These are phyloP conservation scores for Spatholobus suberectus DNA, from an alignment of 306 rosid genomes.

Conservation along the genomic window DNA sequence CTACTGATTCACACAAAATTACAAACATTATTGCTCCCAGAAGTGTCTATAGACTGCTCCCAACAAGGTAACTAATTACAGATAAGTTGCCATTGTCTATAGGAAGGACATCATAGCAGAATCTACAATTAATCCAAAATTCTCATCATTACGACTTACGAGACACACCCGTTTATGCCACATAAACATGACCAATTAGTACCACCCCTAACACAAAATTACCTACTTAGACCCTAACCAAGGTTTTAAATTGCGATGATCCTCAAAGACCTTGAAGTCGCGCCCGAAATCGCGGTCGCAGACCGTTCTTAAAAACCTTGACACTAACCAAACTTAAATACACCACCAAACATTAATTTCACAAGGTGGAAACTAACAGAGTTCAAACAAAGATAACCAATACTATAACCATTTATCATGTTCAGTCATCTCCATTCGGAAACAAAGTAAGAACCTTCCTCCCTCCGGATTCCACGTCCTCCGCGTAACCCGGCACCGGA, in stretches of 20 bases:
- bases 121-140: not conserved
- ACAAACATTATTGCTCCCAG: constrained; percentile 34
- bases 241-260: not conserved
- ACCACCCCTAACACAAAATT: constrained; percentile 35
- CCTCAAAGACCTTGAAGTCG: not conserved
- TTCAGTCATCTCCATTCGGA: constrained; percentile 82
- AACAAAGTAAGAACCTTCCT: constrained; percentile 82
- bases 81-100: constrained; percentile 31
- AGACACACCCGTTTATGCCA: constrained; percentile 30
- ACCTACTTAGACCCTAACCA: constrained; percentile 30
- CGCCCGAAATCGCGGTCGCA: not conserved
- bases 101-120: constrained; percentile 23
- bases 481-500: constrained; percentile 57
- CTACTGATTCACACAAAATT: constrained; percentile 35
- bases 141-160: constrained; percentile 21
- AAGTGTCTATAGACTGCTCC: constrained; percentile 49
- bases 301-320: not conserved
- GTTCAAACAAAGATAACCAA: not conserved
- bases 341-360: constrained; percentile 41
- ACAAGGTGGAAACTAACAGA: not conserved
- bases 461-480: constrained; percentile 75
- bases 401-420: not conserved
- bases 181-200: constrained; percentile 35
- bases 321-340: constrained; percentile 40
- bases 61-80: constrained; percentile 44